Evolutionary conservation across 768 basidiomycete genomes (phyloP), one percentile per base, ranked within the genome.

Genomic region (Trametes cubensis): DNA sequence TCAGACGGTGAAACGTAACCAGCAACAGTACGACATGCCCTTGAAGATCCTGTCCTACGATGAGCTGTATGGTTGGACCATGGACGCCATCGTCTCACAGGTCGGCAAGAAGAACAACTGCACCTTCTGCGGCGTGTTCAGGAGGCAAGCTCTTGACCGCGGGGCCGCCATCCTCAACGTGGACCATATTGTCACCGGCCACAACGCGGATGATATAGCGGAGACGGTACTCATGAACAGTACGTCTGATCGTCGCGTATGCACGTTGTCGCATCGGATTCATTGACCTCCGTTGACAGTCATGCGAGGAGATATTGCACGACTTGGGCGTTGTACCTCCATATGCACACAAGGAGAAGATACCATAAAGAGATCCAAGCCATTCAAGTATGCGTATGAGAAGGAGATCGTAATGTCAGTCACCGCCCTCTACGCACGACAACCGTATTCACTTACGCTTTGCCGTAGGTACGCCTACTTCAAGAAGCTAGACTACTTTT

Each of bases 171-270:
- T 88, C 72, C 78, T 99, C 34, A 81, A 85, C 38, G 95, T 98
- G 15, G 94, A 98, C 66, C 97, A 99, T 71, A 97, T 99, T 61
- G 95, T 99, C 7, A 99, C 97, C 0, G 97, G 97, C 1, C 97
- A 99, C 74, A 99, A 99, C 71, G 97, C 97, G 46, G 97, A 99
- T 71, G 97, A 99, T 74, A 96, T 98, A 41, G 97, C 97, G 6
- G 97, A 99, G 77, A 99, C 97, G 0, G 92, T 99, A 2, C 76
- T 99, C 26, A 99, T 99, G 97, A 99, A 99, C 69, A 93, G 96
- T 96, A 60, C 63, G 93, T 80, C 52, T 8, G 6, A 11, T 51
- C 11, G 18, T 15, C 28, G 41, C 20, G 20, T 62, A 23, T 17
- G 38, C 54, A 4, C 47, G n/a, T 40, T 20, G 60, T 64, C 21